Percentiles rank a stretch among this genome's conserved stretches.
phyloP scores from a whole-genome alignment of 2,329 filamentous ascomycete genomes.

The Aspergillus flavus region DNA sequence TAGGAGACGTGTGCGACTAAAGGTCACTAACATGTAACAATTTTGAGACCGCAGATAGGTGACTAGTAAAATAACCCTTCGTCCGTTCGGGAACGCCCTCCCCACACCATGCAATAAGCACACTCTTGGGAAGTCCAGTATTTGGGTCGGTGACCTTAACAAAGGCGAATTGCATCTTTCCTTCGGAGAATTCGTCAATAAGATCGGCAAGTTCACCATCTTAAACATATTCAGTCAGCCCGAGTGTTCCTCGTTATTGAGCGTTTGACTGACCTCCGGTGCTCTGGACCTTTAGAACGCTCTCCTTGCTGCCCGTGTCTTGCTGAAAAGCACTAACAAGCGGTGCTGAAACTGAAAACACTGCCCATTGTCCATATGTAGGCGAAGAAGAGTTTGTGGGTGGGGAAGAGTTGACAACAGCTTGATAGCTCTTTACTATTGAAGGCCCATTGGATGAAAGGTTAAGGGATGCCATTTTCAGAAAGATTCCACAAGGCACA shows the following conservation, averaged over 20 bases:
- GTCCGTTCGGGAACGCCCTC: constrained; percentile 97
- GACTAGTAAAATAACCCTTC: constrained; percentile 97
- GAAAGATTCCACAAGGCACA: neutral
- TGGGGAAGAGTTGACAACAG: constrained; percentile 63
- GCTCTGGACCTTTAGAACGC: constrained; percentile 88
- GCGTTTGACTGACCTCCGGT: constrained; percentile 69
- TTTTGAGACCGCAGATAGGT: constrained; percentile 85
- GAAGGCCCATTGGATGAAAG: constrained; percentile 77
- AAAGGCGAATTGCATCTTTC: constrained; percentile 94
- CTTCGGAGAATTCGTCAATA: constrained; percentile 95
- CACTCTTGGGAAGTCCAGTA: constrained; percentile 82
- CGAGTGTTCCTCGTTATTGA: neutral
- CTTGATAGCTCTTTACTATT: constrained; percentile 75
- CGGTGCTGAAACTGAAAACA: constrained; percentile 91
- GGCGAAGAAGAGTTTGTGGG: constrained; percentile 65
- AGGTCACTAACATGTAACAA: constrained; percentile 69
- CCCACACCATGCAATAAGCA: constrained; percentile 94
- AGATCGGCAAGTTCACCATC: constrained; percentile 90
- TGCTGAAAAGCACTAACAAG: constrained; percentile 89
- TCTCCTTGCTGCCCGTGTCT: constrained; percentile 82
- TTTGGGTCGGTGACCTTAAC: constrained; percentile 97
- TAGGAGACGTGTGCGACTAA: neutral
- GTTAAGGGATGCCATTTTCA: constrained; percentile 74
- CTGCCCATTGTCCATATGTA: constrained; percentile 88
- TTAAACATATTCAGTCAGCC: constrained; percentile 42